Evolutionary conservation across 768 basidiomycete species (phyloP).

Genomic region (Jaapia argillacea): DNA sequence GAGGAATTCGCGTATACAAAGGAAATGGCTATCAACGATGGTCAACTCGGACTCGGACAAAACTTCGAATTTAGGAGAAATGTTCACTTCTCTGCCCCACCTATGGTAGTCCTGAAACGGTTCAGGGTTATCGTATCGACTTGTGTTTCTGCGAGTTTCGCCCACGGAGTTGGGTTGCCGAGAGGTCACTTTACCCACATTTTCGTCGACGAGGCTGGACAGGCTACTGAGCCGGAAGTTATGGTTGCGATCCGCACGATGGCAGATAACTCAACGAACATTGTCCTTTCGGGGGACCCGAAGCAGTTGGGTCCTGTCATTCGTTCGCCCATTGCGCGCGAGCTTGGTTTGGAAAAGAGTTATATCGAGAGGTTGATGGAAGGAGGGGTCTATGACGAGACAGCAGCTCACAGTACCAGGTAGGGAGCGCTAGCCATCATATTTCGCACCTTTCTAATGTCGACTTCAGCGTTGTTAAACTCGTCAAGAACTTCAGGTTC

Average conservation of each 20-base stretch:
- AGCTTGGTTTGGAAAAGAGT: conserved; percentile 47
- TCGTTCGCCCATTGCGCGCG: conserved; percentile 42
- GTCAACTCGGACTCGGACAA: not conserved
- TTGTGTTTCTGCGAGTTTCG: conserved; percentile 51
- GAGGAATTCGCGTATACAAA: conserved; percentile 26
- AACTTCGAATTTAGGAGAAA: not conserved
- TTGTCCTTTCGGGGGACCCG: conserved; percentile 60
- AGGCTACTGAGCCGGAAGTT: conserved; percentile 60
- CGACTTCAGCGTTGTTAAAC: conserved; percentile 42
- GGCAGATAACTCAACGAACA: conserved; percentile 39
- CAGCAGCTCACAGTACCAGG: not conserved
- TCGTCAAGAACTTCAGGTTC: conserved; percentile 55
- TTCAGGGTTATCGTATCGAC: conserved; percentile 56
- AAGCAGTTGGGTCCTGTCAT: conserved; percentile 67
- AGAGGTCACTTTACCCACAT: conserved; percentile 59
- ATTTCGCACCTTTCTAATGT: conserved; percentile 1
- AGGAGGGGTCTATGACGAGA: conserved; percentile 21
- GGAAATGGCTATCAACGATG: conserved; percentile 26
- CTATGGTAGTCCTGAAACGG: conserved; percentile 24
- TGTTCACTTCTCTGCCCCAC: conserved; percentile 34
- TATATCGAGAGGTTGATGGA: conserved; percentile 45
- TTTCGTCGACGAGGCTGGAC: conserved; percentile 65
- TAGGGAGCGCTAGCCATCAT: too few species aligned
- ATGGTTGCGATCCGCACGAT: conserved; percentile 55
- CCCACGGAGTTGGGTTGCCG: conserved; percentile 43